phyloP scores from a whole-genome alignment of 2,329 filamentous ascomycete species.

The Nigrospora sphaerica region DNA sequence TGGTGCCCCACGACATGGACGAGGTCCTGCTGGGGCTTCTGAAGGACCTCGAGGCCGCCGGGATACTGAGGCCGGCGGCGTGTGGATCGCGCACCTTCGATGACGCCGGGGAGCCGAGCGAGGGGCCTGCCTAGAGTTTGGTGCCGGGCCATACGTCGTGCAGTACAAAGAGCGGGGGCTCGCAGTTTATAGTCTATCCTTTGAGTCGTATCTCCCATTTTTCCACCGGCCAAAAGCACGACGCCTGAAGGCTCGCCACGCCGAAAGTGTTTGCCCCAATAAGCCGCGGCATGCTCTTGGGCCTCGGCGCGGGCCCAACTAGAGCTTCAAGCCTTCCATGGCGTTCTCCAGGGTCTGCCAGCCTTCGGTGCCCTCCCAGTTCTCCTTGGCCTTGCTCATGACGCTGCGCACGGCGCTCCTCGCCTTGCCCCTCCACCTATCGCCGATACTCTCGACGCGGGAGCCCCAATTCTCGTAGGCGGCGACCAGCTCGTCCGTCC shows the following conservation, averaged over 20 bases:
- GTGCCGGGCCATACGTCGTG: too few species aligned
- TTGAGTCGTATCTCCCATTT: too few species aligned
- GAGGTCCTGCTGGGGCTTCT: constrained; percentile 5
- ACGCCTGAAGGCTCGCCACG: too few species aligned
- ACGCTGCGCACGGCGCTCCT: constrained; percentile 78
- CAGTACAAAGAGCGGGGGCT: too few species aligned
- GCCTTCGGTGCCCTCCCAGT: constrained; percentile 70
- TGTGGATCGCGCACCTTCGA: background rate
- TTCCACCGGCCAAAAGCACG: too few species aligned
- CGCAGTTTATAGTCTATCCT: too few species aligned
- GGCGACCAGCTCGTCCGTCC: constrained; percentile 75
- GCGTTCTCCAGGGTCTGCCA: constrained; percentile 55
- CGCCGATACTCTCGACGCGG: constrained; percentile 60
- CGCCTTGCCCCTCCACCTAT: constrained; percentile 83
- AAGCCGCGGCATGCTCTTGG: too few species aligned
- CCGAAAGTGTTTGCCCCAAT: too few species aligned
- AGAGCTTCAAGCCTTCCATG: constrained; percentile 43
- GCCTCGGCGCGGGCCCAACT: background rate
- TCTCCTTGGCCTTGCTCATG: constrained; percentile 71
- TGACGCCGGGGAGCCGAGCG: too few species aligned
- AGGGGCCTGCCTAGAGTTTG: too few species aligned
- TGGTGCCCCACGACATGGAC: constrained; percentile 6
- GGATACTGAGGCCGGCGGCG: constrained; percentile 1
- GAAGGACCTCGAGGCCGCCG: constrained; percentile 2
- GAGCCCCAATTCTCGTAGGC: constrained; percentile 74